Base-by-base conservation (phyloP, 2,329 filamentous ascomycete genomes). In the Salinomyces thailandicus region DNA sequence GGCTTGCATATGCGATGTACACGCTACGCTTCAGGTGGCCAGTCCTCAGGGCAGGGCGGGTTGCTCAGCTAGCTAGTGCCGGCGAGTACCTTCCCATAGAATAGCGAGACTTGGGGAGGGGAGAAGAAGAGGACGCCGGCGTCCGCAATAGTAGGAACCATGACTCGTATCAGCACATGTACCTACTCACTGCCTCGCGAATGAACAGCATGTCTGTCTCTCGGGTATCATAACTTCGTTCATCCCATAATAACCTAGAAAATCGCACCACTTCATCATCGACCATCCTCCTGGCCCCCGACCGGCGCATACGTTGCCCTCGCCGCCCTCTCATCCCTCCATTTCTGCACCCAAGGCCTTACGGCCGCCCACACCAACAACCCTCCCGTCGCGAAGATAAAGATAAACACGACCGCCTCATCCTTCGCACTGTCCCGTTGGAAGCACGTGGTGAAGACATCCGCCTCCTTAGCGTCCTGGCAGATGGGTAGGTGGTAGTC, bases 401-500 rank as follows among this genome's bases (percentile, higher is more conserved):
- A 81, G 17, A 79, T 69, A 41, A 75, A 72, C 2, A 81, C 77
- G 2, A 81, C 73, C 1, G 72, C 68, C 53, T 79, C 66, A 47
- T 81, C 77, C 52, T 81, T 81, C 13, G 69, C 64, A n/a, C 75
- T 79, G 53, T 81, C 77, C 37, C 77, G 63, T 51, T 81, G 77
- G 50, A 81, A 81, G 59, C 77, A 81, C 7, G 72, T 76, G 4
- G 77, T 76, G 40, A 75, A 68, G 3, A 81, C 69, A 53, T 81
- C 74, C 49, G 79, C 75, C 32, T 77, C 75, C 49, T 77, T 74
- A 48, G 71, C 73, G 19, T 64, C 68, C 44, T 76, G 71, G 51
- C 77, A 81, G 35, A 75, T 72, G 1, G 73, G 72, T 32, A 77
- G 61, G 35, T 75, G 68, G 47, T 79, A 79, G 37, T 69, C 66